Percentiles rank a stretch among this genome's conserved stretches.
phyloP scores from a whole-genome alignment of 1,284 basidiomycete species.

The Sphagnurus paluster region DNA sequence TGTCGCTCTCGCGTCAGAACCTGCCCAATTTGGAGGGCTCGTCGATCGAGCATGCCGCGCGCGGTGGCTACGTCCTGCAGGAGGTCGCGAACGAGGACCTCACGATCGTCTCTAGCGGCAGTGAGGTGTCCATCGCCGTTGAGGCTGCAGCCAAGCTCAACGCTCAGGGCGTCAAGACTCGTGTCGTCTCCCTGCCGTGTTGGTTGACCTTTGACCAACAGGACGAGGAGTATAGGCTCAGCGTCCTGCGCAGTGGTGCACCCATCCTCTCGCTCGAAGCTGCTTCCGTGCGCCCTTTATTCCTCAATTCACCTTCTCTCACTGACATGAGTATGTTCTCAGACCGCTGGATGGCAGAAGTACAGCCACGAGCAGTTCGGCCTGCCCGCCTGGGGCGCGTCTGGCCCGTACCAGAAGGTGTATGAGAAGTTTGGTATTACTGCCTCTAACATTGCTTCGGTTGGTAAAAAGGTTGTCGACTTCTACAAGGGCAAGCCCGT shows the following conservation, averaged over 20 bases:
- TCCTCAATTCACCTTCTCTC: conserved; percentile 1
- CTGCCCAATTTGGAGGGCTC: conserved; percentile 91
- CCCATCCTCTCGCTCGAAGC: conserved; percentile 93
- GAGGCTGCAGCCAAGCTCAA: conserved; percentile 83
- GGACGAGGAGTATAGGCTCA: conserved; percentile 76
- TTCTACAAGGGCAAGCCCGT: conserved; percentile 85
- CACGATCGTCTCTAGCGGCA: conserved; percentile 88
- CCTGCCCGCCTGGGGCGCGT: conserved; percentile 81
- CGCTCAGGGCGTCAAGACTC: conserved; percentile 76
- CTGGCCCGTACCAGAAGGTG: conserved; percentile 86
- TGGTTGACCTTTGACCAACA: conserved; percentile 90
- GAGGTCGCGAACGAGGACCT: conserved; percentile 79
- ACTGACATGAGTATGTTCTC: conserved; percentile 9
- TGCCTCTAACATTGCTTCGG: conserved; percentile 74
- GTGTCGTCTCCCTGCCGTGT: conserved; percentile 88
- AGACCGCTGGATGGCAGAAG: conserved; percentile 83
- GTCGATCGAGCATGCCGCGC: conserved; percentile 79
- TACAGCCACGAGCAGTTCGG: conserved; percentile 91
- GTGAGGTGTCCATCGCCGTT: conserved; percentile 84
- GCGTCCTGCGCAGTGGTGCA: conserved; percentile 85
- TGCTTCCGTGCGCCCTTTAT: conserved; percentile 49
- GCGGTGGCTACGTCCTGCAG: conserved; percentile 89
- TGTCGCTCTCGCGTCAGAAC: conserved; percentile 91
- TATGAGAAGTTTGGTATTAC: conserved; percentile 91
- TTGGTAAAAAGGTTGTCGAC: conserved; percentile 83